Base-by-base conservation (phyloP, 768 basidiomycete species). In the Tylopilus felleus region DNA sequence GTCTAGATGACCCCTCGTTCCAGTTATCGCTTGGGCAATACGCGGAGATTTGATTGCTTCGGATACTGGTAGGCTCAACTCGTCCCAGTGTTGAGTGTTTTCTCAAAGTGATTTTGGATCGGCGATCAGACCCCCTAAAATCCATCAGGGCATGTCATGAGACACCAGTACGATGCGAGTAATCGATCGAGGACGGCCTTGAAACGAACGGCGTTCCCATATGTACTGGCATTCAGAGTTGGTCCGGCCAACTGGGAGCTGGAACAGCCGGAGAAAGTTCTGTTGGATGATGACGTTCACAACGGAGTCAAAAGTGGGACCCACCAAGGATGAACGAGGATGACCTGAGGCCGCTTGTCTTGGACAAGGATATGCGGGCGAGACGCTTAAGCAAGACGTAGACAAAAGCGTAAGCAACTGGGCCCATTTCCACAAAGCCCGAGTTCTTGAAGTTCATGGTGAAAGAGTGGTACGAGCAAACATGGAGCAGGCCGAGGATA, bases 41-140 rank as follows among this genome's bases (percentile, higher is more conserved):
- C 48, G 31, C 66, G 61, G 53, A 63, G 51, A 17, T 72, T 65
- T 22, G 27, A 53, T 23, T 55, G 73, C 52, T 79, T 81, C 23
- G 60, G 63, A 53, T 74, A 81, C 23, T 67, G 66, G 52, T 81
- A 77, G 2, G 70, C 75, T 3, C n/a, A n/a, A n/a, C n/a, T n/a
- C n/a, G n/a, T n/a, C 74, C 70, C 2, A 75, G 33, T 75, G 27
- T 74, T 72, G 55, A 75, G 73, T 35, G 80, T 70, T 48, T n/a
- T 60, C 60, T 35, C 65, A 69, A 0, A 73, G 40, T 7, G 77
- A 79, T 57, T 81, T 80, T 5, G 77, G 74, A 61, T 82, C 80
- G 6, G 76, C 66, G 4, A 80, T 58, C 31, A 79, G 60, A 17
- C 41, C 21, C 3, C 74, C 79, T 79, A 49, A 16, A 39, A 46